Percentiles rank a stretch among this genome's conserved stretches.
phyloP scores from a whole-genome alignment of 2,329 filamentous ascomycete species.

The Scedosporium dehoogii region DNA sequence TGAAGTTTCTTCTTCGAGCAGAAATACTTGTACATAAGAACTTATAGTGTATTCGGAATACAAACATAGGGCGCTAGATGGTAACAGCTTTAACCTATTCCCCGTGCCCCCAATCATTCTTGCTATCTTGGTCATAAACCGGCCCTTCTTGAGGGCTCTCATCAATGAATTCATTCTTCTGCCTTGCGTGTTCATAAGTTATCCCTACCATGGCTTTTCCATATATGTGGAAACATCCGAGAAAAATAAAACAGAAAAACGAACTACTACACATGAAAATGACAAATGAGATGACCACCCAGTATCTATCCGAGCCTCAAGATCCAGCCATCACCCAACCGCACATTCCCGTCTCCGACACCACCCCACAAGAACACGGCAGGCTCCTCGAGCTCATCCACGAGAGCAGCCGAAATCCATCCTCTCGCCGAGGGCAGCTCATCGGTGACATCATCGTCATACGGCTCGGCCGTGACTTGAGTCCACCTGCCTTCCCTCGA shows the following conservation, averaged over 20 bases:
- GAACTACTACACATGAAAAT: not conserved
- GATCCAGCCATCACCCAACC: slow-evolving; percentile 55
- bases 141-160: not conserved
- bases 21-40: slow-evolving; percentile 13
- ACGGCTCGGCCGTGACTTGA: slow-evolving; percentile 33
- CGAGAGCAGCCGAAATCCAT: slow-evolving; percentile 45
- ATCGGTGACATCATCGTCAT: slow-evolving; percentile 41
- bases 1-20: slow-evolving; percentile 7
- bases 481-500: slow-evolving; percentile 49
- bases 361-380: slow-evolving; percentile 54
- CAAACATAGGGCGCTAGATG: not conserved
- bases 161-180: not conserved
- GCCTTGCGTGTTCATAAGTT: not conserved
- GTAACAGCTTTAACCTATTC: not conserved
- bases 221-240: not conserved
- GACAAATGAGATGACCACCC: not conserved
- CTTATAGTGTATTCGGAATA: slow-evolving; percentile 7
- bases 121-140: not conserved
- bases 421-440: slow-evolving; percentile 43
- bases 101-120: not conserved
- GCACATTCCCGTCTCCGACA: slow-evolving; percentile 36
- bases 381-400: slow-evolving; percentile 50
- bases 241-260: not conserved
- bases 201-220: not conserved
- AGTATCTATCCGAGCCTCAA: slow-evolving; percentile 36